Percentiles rank a stretch among this genome's conserved stretches.
Evolutionary conservation across 2,329 filamentous ascomycete genomes (phyloP).

Genomic region (Verticillium isaacii): DNA sequence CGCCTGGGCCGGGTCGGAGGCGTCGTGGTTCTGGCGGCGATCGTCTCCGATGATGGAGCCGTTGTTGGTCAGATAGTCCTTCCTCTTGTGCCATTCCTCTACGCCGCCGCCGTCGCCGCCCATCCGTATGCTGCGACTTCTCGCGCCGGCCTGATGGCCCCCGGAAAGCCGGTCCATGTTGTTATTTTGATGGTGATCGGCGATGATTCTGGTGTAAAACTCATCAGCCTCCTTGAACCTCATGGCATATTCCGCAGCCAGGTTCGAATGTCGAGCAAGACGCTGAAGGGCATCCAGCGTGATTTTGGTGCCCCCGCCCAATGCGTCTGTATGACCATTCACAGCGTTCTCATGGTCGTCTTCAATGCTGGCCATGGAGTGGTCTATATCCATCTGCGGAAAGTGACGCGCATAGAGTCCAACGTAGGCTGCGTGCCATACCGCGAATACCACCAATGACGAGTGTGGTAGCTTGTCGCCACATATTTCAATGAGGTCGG

Average conservation of each 20-base stretch:
- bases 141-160: background rate
- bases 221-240: constrained; percentile 8
- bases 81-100: constrained; percentile 46
- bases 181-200: constrained; percentile 6
- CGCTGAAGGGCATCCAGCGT: constrained; percentile 4
- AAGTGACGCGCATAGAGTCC: constrained; percentile 65
- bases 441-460: constrained; percentile 60
- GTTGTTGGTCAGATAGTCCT: constrained; percentile 35
- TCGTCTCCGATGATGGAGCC: constrained; percentile 31
- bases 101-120: constrained; percentile 44
- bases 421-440: constrained; percentile 62
- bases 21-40: constrained; percentile 10
- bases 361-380: constrained; percentile 42
- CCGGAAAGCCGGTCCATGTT: background rate
- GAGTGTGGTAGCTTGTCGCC: constrained; percentile 61
- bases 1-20: background rate
- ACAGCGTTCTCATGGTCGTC: constrained; percentile 23
- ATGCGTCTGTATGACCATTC: constrained; percentile 34
- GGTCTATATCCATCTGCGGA: constrained; percentile 59
- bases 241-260: constrained; percentile 6
- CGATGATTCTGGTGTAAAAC: constrained; percentile 5
- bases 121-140: constrained; percentile 28
- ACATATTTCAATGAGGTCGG: constrained; percentile 60
- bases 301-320: background rate
- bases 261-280: constrained; percentile 4